These are phyloP conservation scores for Pistacia integerrima DNA, from an alignment of 345 rosid genomes.

Conservation along the genomic window DNA sequence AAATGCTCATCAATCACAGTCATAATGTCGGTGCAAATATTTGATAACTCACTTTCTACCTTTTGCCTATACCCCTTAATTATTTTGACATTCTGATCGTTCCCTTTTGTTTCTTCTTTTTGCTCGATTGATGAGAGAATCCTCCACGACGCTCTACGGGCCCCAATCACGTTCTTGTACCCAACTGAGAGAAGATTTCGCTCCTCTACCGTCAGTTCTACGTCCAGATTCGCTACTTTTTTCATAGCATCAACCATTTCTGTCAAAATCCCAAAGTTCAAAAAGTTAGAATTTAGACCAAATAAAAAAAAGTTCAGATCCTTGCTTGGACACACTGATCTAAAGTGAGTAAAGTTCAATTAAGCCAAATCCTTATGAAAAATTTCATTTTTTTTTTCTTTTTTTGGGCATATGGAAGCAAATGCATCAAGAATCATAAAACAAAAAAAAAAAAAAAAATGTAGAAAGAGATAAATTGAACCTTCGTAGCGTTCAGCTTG, in stretches of 20 bases:
- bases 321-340: neutral
- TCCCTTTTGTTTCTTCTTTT: slow-evolving; percentile 57
- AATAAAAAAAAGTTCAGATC: neutral
- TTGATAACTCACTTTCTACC: slow-evolving; percentile 58
- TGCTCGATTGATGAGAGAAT: slow-evolving; percentile 55
- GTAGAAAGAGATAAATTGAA: slow-evolving; percentile 21
- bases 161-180: slow-evolving; percentile 61
- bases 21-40: slow-evolving; percentile 60
- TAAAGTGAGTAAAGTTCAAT: neutral
- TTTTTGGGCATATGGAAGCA: neutral
- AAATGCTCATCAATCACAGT: slow-evolving; percentile 64
- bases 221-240: slow-evolving; percentile 49
- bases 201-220: slow-evolving; percentile 59
- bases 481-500: slow-evolving; percentile 67
- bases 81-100: slow-evolving; percentile 51
- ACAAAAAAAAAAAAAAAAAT: neutral
- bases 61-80: slow-evolving; percentile 62
- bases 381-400: neutral
- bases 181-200: slow-evolving; percentile 60
- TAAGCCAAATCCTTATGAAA: neutral
- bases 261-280: slow-evolving; percentile 10
- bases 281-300: neutral
- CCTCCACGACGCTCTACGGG: slow-evolving; percentile 67
- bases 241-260: slow-evolving; percentile 65
- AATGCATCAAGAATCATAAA: neutral